Evolutionary conservation across 768 basidiomycete species (phyloP).

Genomic region (Trametes gibbosa): DNA sequence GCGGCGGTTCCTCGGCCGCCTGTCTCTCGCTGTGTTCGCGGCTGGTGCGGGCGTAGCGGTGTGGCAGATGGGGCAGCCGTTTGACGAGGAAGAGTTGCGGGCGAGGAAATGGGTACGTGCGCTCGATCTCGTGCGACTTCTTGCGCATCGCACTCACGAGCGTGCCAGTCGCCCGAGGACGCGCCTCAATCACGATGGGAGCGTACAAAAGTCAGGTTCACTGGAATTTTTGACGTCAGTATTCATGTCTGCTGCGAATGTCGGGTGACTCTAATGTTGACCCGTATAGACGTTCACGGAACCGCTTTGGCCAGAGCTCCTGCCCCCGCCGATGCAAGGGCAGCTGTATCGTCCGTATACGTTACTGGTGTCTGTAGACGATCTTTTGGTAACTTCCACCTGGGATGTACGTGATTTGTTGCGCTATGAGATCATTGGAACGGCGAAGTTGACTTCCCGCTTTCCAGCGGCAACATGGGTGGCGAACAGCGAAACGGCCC

Average conservation of each 20-base stretch:
- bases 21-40: slow-evolving; percentile 51
- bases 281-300: slow-evolving; percentile 81
- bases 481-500: slow-evolving; percentile 96
- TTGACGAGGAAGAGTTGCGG: slow-evolving; percentile 71
- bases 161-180: slow-evolving; percentile 50
- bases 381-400: slow-evolving; percentile 83
- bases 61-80: slow-evolving; percentile 73
- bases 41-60: slow-evolving; percentile 56
- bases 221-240: slow-evolving; percentile 68
- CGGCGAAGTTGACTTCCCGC: background rate
- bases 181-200: slow-evolving; percentile 63
- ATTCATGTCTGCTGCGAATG: background rate
- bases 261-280: background rate
- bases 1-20: slow-evolving; percentile 53
- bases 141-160: background rate
- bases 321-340: slow-evolving; percentile 81
- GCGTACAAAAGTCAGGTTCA: slow-evolving; percentile 59
- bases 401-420: slow-evolving; percentile 80
- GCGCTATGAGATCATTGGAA: background rate
- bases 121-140: background rate
- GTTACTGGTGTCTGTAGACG: slow-evolving; percentile 86
- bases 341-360: slow-evolving; percentile 91
- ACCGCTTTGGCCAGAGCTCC: slow-evolving; percentile 88
- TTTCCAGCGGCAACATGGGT: slow-evolving; percentile 81
- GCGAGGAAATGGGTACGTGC: slow-evolving; percentile 56